Evolutionary conservation across 345 rosid species (phyloP), one percentile per base, ranked within the genome.

Genomic region (Kernera saxatilis): DNA sequence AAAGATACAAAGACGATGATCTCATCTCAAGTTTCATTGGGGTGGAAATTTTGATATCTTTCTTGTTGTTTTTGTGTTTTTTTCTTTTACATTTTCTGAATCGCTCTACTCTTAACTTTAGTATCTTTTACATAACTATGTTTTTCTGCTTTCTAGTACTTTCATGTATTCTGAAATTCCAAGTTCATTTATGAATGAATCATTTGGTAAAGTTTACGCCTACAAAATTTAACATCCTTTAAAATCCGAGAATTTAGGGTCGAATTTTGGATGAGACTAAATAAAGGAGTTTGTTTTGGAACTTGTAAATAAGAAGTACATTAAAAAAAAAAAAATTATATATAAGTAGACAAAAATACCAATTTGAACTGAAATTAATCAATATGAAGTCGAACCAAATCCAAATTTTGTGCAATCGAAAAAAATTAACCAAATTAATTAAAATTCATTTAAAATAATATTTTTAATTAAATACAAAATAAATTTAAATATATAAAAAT

Each of bases 21-120:
- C 19, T 25, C 37, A 73, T 65, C 55, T 50, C 22, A 35, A 56
- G 2, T 19, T 19, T 13, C 51, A 39, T 65, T 56, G 59, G 51
- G 17, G 51, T 29, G 39, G 72, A 57, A 65, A 57, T 45, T 65
- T 66, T 73, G 44, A 37, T 66, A 57, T 73, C 77, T 57, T 73
- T 66, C 65, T 73, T 37, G 14, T 17, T 51, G 50, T 50, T 49
- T 49, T 36, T 73, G 27, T 62, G 21, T 22, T 30, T 32, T 18
- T 25, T 36, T 22, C n/a, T 35, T 33, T 30, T 22, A 52, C 54
- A 32, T 53, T 71, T 41, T 51, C 37, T 15, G 23, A 44, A 35
- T 69, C 35, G 50, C 6, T 62, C 17, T 23, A 54, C 40, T 50
- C 17, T 56, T 66, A 65, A 48, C 52, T 59, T 13, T 67, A 51